Conservation (phyloP, 2,329 filamentous ascomycete genomes). For the Ophiocordyceps australis region DNA sequence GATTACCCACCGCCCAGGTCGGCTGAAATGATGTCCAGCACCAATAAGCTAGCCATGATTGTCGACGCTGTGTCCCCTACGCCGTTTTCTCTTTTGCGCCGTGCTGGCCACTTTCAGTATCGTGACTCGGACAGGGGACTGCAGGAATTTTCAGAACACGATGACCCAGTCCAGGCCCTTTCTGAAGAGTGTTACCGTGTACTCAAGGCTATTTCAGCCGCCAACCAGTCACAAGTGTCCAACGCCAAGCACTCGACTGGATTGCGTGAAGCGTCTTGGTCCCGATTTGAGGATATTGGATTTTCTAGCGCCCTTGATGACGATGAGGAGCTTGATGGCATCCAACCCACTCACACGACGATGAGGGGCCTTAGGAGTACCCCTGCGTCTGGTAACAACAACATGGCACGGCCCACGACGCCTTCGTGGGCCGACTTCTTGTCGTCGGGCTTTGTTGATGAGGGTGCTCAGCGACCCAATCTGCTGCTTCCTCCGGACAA, state of each 20-base stretch:
- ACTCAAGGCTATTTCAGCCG: slow-evolving; percentile 68
- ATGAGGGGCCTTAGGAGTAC: slow-evolving; percentile 38
- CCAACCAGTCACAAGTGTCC: slow-evolving; percentile 68
- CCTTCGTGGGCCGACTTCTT: slow-evolving; percentile 98
- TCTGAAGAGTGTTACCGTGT: slow-evolving; percentile 92
- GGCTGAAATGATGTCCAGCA: slow-evolving; percentile 57
- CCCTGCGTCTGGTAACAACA: slow-evolving; percentile 50
- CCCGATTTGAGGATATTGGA: slow-evolving; percentile 86
- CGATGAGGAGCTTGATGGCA: slow-evolving; percentile 45
- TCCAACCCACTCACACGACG: slow-evolving; percentile 18
- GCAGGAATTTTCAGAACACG: slow-evolving; percentile 70
- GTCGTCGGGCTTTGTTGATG: slow-evolving; percentile 78
- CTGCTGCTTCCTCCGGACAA: slow-evolving; percentile 83
- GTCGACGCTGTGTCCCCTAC: slow-evolving; percentile 90
- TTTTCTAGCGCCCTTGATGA: slow-evolving; percentile 65
- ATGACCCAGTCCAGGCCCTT: slow-evolving; percentile 73
- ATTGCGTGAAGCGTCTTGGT: slow-evolving; percentile 80
- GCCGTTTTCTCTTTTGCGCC: slow-evolving; percentile 74
- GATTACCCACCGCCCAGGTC: slow-evolving; percentile 81
- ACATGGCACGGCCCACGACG: slow-evolving; percentile 69
- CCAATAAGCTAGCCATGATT: slow-evolving; percentile 89
- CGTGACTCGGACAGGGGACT: slow-evolving; percentile 74
- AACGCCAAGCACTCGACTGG: slow-evolving; percentile 54
- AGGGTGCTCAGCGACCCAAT: slow-evolving; percentile 43
- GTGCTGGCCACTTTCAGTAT: slow-evolving; percentile 91